Base-by-base conservation (phyloP, 768 basidiomycete species). In the Fomitopsis serialis region DNA sequence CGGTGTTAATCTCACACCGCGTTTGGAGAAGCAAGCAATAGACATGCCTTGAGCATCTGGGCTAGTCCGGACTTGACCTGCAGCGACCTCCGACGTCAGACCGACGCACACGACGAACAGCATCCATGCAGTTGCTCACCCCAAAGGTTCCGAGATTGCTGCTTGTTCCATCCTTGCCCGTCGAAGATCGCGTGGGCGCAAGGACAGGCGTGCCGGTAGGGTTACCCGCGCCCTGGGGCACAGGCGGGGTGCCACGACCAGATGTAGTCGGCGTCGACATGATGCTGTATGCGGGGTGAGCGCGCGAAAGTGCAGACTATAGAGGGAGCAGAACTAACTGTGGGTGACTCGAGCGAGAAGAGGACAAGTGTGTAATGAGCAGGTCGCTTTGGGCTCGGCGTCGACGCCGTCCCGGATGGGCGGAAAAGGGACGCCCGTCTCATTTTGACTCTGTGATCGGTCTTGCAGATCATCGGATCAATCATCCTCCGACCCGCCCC, bases 31-130 rank as follows among this genome's bases (percentile, higher is more conserved):
- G 17, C 52, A 17, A 56, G 58, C 53, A 17, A 52, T 53, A 50
- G 42, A 57, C 53, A 49, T 19, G 87, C 89, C 81, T 97, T 97
- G 63, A 97, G 77, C 95, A 98, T 97, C 78, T 97, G 93, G 3
- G 95, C 93, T 44, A 98, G 76, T 54, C 92, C 94, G 22, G 90
- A 90, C 71, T 95, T 95, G 64, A 95, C 93, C 89, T 91, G 44
- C 24, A 58, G 42, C 43, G 32, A 37, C 43, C 46, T 2, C 46
- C 21, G n/a, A 21, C 3, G 12, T 12, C n/a, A 13, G 46, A 22
- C 24, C n/a, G 11, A 21, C n/a, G n/a, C 44, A 45, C 7, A 13
- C 23, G 44, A 45, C 44, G 9, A 43, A 22, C 19, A 34, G 25
- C 5, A 34, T 45, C n/a, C 8, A 25, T 11, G 7, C 5, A 35